Base-by-base conservation (phyloP, 257 asterid species). In the Nicotiana obtusifolia region DNA sequence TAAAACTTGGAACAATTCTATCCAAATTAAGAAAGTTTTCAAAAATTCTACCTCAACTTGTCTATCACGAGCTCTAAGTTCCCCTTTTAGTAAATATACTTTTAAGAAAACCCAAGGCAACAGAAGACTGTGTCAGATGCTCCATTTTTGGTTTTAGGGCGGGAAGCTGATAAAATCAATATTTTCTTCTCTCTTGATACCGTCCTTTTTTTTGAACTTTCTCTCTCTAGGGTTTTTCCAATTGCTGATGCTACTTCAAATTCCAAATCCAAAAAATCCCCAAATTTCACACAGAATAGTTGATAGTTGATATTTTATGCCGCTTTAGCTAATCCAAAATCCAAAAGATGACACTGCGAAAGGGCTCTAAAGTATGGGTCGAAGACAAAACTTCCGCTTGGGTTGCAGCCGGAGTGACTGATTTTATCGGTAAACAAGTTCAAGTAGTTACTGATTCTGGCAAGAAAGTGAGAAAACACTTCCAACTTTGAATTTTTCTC, bases 321-420 rank as follows among this genome's bases (percentile, higher is more conserved):
- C 24, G 37, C 56, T 37, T 35, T 24, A 61, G 56, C 66, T 33
- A 81, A 26, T 44, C 26, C 57, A 65, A 62, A 11, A 57, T 20
- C 11, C 69, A 62, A 10, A 87, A 81, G 60, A 96, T 96, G 99
- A 47, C 90, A 66, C 91, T 94, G 33, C 91, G 97, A 61, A 96
- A 88, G 84, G 98, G 95, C 66, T 87, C 96, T 33, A 91, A 87
- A 62, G 98, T 94, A 44, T 96, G 99, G 99, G 90, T 93, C 76
- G 95, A 94, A 86, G 99, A 96, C 73, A 93, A 83, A 44, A 91
- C 85, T 49, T 86, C 87, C 81, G 97, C 93, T 22, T 94, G 98
- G 99, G 88, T 86, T 59, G 90, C 87, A 71, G 99, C 98, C 49
- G 94, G 92, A 87, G 97, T 93, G 33, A 73, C 86, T 73, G 97